These are phyloP conservation scores for Mucor ambiguus DNA, from an alignment of 371 early-diverging fungal genomes.

Conservation along the genomic window DNA sequence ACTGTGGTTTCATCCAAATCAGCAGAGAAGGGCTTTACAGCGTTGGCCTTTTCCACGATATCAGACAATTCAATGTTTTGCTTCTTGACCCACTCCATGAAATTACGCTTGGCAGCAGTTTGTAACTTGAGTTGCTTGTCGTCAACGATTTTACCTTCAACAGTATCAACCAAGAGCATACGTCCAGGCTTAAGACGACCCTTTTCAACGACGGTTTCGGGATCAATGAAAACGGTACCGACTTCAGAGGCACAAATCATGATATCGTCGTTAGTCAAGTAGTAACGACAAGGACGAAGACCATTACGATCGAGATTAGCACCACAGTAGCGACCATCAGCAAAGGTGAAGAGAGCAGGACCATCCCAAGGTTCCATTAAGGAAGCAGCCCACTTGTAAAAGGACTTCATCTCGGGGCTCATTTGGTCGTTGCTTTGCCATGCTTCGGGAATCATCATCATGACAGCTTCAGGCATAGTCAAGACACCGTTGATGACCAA, in stretches of 20 bases:
- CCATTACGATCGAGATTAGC: constrained; percentile 96
- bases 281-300: constrained; percentile 95
- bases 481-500: constrained; percentile 89
- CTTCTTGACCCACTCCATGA: constrained; percentile 81
- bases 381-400: constrained; percentile 96
- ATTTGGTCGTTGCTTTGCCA: constrained; percentile 90
- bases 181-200: constrained; percentile 96
- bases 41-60: constrained; percentile 43
- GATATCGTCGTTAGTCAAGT: constrained; percentile 85
- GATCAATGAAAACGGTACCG: constrained; percentile 86
- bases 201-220: constrained; percentile 80
- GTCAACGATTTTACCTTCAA: constrained; percentile 88
- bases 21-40: constrained; percentile 20
- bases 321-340: constrained; percentile 96
- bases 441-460: constrained; percentile 98
- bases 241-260: constrained; percentile 99
- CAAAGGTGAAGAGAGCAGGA: constrained; percentile 95
- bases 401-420: constrained; percentile 86
- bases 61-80: constrained; percentile 75
- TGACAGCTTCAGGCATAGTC: constrained; percentile 92
- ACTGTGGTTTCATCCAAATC: constrained; percentile 49
- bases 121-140: constrained; percentile 85
- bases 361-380: constrained; percentile 99
- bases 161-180: constrained; percentile 97
- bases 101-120: constrained; percentile 72